Evolutionary conservation across 176 grass and related monocot genomes (phyloP), one percentile per base, ranked within the genome.

Genomic region (Oryza longistaminata): DNA sequence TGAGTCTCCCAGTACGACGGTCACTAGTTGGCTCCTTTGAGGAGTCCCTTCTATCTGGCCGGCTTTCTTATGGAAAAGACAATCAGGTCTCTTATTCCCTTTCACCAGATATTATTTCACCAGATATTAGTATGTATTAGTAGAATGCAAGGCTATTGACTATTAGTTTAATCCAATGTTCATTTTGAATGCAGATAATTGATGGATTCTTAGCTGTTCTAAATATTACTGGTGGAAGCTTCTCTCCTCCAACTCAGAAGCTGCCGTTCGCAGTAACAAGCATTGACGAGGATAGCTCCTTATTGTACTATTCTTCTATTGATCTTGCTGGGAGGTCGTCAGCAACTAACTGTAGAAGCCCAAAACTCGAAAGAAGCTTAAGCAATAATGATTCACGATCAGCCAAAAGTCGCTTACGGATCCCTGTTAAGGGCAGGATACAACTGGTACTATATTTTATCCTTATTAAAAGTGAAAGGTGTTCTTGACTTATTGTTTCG

Each of bases 221-320:
- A 64, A 96, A 87, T 83, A 78, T 99, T 37, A 95, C 90, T 60
- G 84, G 97, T 66, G 97, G 93, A 82, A 94, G 49, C 72, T 99
- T 99, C 91, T 92, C 77, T 65, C 93, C 93, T 39, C 64, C 74
- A 80, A 87, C 88, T 84, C 93, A 90, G 85, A 99, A 94, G 64
- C 91, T 99, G 82, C 93, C 93, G 13, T 99, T 99, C 79, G 88
- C 92, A 42, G 97, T 96, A 84, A 92, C 92, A 67, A 94, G 91
- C 64, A 90, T 99, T 4, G 86, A 96, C 49, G 91, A 86, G 27
- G 97, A 99, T 93, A 94, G 79, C 75, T 94, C 93, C 15, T 84
- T 99, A n/a, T 37, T 99, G 75, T 99, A 99, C 55, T 99, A 99
- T 77, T 89, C 97, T 76, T 99, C 97, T 21, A 92, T 99, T 65